Evolutionary conservation across 2,329 filamentous ascomycete genomes (phyloP), one percentile per base, ranked within the genome.

Genomic region (Colletotrichum costaricense): DNA sequence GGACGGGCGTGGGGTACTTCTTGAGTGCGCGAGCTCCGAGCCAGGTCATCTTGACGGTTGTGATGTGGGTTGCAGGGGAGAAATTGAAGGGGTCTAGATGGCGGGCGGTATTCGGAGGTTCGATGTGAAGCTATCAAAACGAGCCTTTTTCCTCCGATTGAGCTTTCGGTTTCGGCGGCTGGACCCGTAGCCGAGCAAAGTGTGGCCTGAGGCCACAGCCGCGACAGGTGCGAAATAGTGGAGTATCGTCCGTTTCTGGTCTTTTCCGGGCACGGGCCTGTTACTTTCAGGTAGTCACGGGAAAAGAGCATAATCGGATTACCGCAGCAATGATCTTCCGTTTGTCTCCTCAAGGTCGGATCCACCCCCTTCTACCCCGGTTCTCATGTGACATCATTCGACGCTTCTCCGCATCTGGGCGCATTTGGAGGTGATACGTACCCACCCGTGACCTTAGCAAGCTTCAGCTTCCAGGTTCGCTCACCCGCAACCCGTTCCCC

Each of bases 1-100:
- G 87, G 84, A 95, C 86, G 79, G 93, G 93, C 82, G 91, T 89
- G 80, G 92, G 91, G 88, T 94, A 96, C 89, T 95, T 95, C 90
- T 95, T 95, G 81, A 91, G 82, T 75, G 89, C 88, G 79, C 82
- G 80, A 77, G 87, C 82, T 84, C 92, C 92, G 85, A 95, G 89
- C 87, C 93, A 91, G 87, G 90, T 91, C 93, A 95, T 94, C 80
- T 87, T 93, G 88, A 83, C 81, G 82, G 82, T 81, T 76, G 78
- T 82, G 79, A 79, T 82, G 78, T 79, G 80, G 72, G 77, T 78
- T 79, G 80, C 80, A 79, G 80, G 79, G 76, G 80, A 79, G 80
- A 79, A 77, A 78, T 77, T 80, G 80, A 49, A 77, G 77, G 76
- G 77, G 78, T 77, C 76, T 76, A 80, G 80, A 81, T 79, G 80